These are phyloP conservation scores for Podaxis mareebaensis DNA, from an alignment of 768 basidiomycete species.

Conservation along the genomic window DNA sequence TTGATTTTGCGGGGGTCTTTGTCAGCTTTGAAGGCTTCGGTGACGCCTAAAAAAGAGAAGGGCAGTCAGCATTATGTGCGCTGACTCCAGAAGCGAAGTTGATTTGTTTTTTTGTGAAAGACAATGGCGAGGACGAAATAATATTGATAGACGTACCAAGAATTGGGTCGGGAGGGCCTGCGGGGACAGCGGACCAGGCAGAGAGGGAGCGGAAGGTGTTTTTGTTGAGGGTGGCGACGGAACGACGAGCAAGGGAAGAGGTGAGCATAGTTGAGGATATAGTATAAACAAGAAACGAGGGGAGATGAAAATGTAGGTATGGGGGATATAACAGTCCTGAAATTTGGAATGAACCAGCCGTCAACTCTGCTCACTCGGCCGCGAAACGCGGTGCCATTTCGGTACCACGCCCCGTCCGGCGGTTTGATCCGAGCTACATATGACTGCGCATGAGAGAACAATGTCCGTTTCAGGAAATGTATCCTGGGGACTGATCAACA, in stretches of 20 bases:
- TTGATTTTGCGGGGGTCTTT: slow-evolving; percentile 92
- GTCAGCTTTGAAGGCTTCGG: slow-evolving; percentile 97
- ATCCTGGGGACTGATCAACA: slow-evolving; percentile 21
- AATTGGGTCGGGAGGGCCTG: slow-evolving; percentile 92
- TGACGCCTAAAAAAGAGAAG: slow-evolving; percentile 56
- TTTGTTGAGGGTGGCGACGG: slow-evolving; percentile 36
- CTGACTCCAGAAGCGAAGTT: slow-evolving; percentile 9
- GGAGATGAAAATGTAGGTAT: slow-evolving; percentile 16
- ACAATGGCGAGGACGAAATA: slow-evolving; percentile 3
- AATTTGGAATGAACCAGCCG: slow-evolving; percentile 13
- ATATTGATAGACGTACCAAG: slow-evolving; percentile 56
- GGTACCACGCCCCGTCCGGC: slow-evolving; percentile 17
- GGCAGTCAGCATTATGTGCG: slow-evolving; percentile 15
- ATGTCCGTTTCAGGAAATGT: not conserved
- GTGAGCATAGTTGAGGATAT: slow-evolving; percentile 38
- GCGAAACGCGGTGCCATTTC: slow-evolving; percentile 23
- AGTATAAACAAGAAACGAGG: slow-evolving; percentile 28
- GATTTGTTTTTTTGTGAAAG: not conserved
- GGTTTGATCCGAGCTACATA: slow-evolving; percentile 26
- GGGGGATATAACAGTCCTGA: not conserved
- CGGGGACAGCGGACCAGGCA: slow-evolving; percentile 79
- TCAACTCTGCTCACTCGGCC: slow-evolving; percentile 8
- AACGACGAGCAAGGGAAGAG: slow-evolving; percentile 53
- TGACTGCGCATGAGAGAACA: not conserved
- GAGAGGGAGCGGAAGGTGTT: slow-evolving; percentile 54